These are phyloP conservation scores for Magnusiomyces starmeri DNA, from an alignment of 1,139 yeast species.

Conservation along the genomic window DNA sequence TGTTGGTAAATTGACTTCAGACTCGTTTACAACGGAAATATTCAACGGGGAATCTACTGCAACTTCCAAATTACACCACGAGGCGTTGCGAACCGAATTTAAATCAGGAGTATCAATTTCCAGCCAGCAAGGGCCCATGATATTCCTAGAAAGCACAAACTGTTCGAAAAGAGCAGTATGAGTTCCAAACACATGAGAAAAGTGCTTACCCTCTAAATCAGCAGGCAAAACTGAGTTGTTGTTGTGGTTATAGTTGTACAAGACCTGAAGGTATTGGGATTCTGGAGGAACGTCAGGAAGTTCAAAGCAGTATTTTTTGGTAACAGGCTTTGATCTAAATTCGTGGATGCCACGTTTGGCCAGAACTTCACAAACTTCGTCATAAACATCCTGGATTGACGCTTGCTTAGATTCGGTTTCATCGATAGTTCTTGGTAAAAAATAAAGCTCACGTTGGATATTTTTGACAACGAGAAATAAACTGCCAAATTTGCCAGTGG, in stretches of 20 bases:
- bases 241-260: constrained; percentile 50
- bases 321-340: constrained; percentile 63
- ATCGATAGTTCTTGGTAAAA: constrained; percentile 47
- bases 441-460: constrained; percentile 62
- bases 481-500: constrained; percentile 45
- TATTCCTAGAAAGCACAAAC: constrained; percentile 70
- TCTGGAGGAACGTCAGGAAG: constrained; percentile 71
- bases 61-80: constrained; percentile 78
- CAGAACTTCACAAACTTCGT: constrained; percentile 63
- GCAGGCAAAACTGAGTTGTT: constrained; percentile 43
- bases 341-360: constrained; percentile 54
- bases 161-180: constrained; percentile 71
- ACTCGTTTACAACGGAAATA: constrained; percentile 46
- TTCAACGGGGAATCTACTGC: constrained; percentile 46
- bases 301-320: constrained; percentile 84
- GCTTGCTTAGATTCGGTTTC: constrained; percentile 36
- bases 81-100: constrained; percentile 50
- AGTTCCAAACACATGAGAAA: constrained; percentile 74
- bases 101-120: constrained; percentile 62
- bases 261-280: constrained; percentile 70
- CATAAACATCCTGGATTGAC: constrained; percentile 61
- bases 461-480: constrained; percentile 74
- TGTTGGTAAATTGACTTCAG: constrained; percentile 36
- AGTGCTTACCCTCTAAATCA: constrained; percentile 67
- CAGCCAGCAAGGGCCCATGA: constrained; percentile 99